These are phyloP conservation scores for Arabis hirsuta DNA, from an alignment of 345 rosid genomes.

Conservation along the genomic window DNA sequence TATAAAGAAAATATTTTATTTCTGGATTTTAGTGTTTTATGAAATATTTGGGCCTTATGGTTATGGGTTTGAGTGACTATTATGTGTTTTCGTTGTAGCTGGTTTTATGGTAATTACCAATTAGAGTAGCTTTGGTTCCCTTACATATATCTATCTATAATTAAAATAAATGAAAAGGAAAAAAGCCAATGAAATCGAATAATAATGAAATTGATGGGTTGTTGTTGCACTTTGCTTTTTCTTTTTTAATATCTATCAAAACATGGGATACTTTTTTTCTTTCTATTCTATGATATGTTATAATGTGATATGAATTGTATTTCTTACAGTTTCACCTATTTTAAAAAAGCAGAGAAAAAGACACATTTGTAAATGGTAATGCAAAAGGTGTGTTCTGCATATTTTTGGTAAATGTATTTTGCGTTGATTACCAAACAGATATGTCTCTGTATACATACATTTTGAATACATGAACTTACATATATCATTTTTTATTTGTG, in stretches of 20 bases:
- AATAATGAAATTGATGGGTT: conserved; percentile 35
- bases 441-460: not conserved
- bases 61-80: not conserved
- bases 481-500: not conserved
- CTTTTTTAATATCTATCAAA: conserved; percentile 3
- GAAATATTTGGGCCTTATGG: conserved; percentile 8
- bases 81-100: not conserved
- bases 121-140: conserved; percentile 21
- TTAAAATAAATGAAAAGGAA: not conserved
- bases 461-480: not conserved
- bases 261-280: conserved; percentile 13
- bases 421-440: not conserved
- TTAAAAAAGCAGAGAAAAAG: not conserved
- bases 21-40: not conserved
- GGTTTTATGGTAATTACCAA: not conserved
- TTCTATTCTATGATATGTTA: not conserved
- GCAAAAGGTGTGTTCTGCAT: not conserved
- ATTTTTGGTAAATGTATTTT: not conserved
- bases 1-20: not conserved
- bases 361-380: not conserved
- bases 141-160: not conserved
- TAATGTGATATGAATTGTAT: not conserved
- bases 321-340: not conserved
- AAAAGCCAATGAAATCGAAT: conserved; percentile 25
- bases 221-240: conserved; percentile 27